These are phyloP conservation scores for Lachnellula suecica DNA, from an alignment of 2,329 filamentous ascomycete species.

Conservation along the genomic window DNA sequence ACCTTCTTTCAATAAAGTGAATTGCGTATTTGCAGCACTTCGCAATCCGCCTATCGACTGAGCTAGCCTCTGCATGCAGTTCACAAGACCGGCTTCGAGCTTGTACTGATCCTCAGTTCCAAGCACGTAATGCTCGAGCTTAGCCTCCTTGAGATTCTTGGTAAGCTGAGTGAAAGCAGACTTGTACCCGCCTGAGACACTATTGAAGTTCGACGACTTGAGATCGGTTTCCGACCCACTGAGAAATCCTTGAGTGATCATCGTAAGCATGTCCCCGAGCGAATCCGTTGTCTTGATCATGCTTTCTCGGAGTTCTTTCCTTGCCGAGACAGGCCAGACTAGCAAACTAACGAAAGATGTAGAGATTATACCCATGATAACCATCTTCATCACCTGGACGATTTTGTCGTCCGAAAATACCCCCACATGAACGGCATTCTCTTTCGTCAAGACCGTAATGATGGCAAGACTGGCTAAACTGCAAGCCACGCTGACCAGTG, in stretches of 20 bases:
- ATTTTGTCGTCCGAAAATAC: conserved; percentile 82
- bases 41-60: conserved; percentile 89
- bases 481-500: conserved; percentile 79
- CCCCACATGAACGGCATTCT: conserved; percentile 80
- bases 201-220: conserved; percentile 61
- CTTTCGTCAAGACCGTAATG: conserved; percentile 88
- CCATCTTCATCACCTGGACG: conserved; percentile 77
- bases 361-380: conserved; percentile 72
- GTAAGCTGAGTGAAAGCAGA: conserved; percentile 68
- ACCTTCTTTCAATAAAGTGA: conserved; percentile 74
- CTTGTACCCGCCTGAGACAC: conserved; percentile 63
- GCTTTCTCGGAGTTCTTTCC: conserved; percentile 69
- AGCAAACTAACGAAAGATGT: conserved; percentile 74
- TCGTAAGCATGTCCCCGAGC: conserved; percentile 76
- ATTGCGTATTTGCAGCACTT: conserved; percentile 87
- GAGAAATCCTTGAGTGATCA: conserved; percentile 81
- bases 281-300: conserved; percentile 73
- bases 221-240: conserved; percentile 80
- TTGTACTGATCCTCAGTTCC: conserved; percentile 78
- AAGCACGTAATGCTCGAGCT: conserved; percentile 81
- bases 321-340: conserved; percentile 76
- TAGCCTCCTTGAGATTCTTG: conserved; percentile 79
- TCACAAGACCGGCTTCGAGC: conserved; percentile 76
- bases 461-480: conserved; percentile 85
- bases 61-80: conserved; percentile 79